Base-by-base conservation (phyloP, 2,329 filamentous ascomycete species). In the Trichoderma endophyticum region DNA sequence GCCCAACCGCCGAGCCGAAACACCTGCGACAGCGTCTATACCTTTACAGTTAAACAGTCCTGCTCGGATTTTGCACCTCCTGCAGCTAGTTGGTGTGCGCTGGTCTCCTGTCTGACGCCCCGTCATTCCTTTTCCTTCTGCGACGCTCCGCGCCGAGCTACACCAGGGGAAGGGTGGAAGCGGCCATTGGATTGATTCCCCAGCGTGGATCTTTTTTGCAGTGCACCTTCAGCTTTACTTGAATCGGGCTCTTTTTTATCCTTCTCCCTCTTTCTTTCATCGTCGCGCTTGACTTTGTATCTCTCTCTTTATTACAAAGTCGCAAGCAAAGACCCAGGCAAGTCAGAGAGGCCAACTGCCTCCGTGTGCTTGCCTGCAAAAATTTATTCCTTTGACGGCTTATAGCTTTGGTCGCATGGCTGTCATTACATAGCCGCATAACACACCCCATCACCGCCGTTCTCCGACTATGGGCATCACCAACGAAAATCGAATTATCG, bases 401-500 rank as follows among this genome's bases (percentile, higher is more conserved):
- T 63, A 63, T 63, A 63, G 68, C 68, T 64, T 54, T 63, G 59
- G 18, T 72, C 61, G 71, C 67, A 72, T 72, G 71, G 71, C 71
- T 60, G 54, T 64, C 48, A 39, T 56, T 56, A 43, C 39, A 65
- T 71, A 71, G 62, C 60, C 48, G 48, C 68, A 71, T 59, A 57
- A 51, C 28, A 51, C 26, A 30, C 11, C 48, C 69, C 69, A 71
- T 66, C 66, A 70, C 57, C 66, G 66, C 66, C 57, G 66, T 69
- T 60, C 36, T 73, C 70, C 62, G 71, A 77, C 74, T 76, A 77
- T 77, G 76, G 72, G 76, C 73, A 76, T 73, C 71, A 73, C 67
- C 71, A 73, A 72, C 72, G 70, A 75, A 54, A 74, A 73, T 59
- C 73, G 73, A 71, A 48, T 73, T 72, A 60, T 72, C 71, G 48